Percentiles rank a stretch among this genome's conserved stretches.
Evolutionary conservation across 2,329 filamentous ascomycete species (phyloP).

Genomic region (Fusarium aywerte): DNA sequence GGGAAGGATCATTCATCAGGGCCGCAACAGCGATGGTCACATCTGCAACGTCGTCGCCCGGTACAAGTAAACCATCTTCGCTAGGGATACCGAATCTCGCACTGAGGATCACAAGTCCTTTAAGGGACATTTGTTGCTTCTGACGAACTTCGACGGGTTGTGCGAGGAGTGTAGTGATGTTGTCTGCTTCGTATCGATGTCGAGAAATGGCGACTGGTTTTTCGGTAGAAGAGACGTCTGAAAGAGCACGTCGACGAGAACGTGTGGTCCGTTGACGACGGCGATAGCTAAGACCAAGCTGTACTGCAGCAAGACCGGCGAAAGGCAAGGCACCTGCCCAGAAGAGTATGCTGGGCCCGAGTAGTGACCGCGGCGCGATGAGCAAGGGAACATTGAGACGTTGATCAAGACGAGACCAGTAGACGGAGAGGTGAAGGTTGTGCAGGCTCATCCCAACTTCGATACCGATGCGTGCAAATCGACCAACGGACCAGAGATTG

Average conservation of each 20-base stretch:
- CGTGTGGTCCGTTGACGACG: conserved; percentile 15
- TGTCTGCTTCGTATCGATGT: conserved; percentile 58
- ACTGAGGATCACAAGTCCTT: conserved; percentile 60
- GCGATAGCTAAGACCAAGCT: conserved; percentile 45
- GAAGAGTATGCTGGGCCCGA: conserved; percentile 50
- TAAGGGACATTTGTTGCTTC: conserved; percentile 48
- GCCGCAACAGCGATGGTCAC: conserved; percentile 61
- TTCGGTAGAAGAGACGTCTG: conserved; percentile 14
- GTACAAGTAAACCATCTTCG: conserved; percentile 44
- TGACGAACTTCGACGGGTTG: conserved; percentile 55
- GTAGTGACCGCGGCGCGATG: conserved; percentile 48
- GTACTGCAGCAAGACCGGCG: conserved; percentile 52
- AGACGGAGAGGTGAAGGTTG: conserved; percentile 58
- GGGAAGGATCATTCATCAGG: conserved; percentile 52
- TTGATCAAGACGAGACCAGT: conserved; percentile 60
- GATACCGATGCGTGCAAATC: conserved; percentile 56
- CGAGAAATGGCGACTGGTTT: conserved; percentile 47
- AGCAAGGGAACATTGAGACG: conserved; percentile 58
- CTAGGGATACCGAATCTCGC: conserved; percentile 60
- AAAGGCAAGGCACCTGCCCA: conserved; percentile 56
- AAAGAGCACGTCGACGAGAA: conserved; percentile 12
- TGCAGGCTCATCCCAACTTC: conserved; percentile 57
- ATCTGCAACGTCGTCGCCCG: conserved; percentile 59
- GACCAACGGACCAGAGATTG: conserved; percentile 55
- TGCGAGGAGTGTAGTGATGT: conserved; percentile 56